Evolutionary conservation across 2,329 filamentous ascomycete genomes (phyloP).

Genomic region (Colletotrichum tropicale): DNA sequence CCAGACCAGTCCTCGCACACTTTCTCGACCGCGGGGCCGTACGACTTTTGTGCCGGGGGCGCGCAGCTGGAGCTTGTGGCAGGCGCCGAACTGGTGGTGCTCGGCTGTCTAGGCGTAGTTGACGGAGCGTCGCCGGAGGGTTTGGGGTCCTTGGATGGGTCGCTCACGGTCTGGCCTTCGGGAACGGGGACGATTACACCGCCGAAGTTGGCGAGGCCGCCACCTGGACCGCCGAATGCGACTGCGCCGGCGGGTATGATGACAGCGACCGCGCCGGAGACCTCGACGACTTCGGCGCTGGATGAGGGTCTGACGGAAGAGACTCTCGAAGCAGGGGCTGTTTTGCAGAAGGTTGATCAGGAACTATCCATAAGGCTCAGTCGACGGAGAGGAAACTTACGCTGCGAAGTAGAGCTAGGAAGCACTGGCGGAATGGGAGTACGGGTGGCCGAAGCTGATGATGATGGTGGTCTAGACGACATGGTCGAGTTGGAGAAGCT

Average conservation of each 20-base stretch:
- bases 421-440: not conserved
- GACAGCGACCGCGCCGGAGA: not conserved
- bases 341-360: not conserved
- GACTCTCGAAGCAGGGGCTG: not conserved
- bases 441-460: accelerated
- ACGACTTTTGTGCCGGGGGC: not conserved
- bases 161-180: not conserved
- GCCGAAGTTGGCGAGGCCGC: not conserved
- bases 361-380: no score
- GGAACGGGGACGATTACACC: not conserved
- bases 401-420: not conserved
- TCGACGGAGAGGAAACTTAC: not conserved
- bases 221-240: not conserved
- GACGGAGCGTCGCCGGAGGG: not conserved
- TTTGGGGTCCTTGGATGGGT: not conserved
- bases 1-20: not conserved
- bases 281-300: not conserved
- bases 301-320: not conserved
- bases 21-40: not conserved
- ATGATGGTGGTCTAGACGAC: not conserved
- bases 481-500: not conserved
- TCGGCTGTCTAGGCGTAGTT: not conserved
- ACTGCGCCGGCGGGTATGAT: not conserved
- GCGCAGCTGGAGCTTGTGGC: not conserved
- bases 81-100: not conserved